Evolutionary conservation across 768 basidiomycete genomes (phyloP).

Genomic region (Rubroboletus satanas): DNA sequence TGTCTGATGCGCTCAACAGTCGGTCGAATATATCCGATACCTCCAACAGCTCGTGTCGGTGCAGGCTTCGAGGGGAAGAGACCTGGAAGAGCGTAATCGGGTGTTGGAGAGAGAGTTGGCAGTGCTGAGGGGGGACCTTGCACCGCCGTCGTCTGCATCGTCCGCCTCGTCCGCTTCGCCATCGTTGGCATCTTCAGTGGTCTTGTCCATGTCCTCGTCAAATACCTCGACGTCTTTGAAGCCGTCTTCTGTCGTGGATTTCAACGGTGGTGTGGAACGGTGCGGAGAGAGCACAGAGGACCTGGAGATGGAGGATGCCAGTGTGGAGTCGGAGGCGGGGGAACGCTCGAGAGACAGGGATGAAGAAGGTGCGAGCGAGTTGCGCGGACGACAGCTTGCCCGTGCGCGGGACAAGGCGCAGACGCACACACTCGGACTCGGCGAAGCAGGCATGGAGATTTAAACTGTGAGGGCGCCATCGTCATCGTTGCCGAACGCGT

Average conservation of each 20-base stretch:
- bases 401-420: constrained; percentile 18
- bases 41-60: constrained; percentile 82
- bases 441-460: constrained; percentile 16
- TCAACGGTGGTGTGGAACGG: not conserved
- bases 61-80: constrained; percentile 73
- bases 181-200: constrained; percentile 13
- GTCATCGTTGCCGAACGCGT: not conserved
- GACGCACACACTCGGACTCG: constrained; percentile 2
- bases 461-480: constrained; percentile 2
- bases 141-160: constrained; percentile 4
- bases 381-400: constrained; percentile 19
- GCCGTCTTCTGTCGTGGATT: constrained; percentile 4
- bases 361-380: not conserved
- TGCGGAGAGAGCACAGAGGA: constrained; percentile 5
- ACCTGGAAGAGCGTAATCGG: constrained; percentile 70
- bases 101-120: constrained; percentile 30
- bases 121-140: constrained; percentile 20
- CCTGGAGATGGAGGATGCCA: constrained; percentile 19
- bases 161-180: constrained; percentile 20
- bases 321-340: not conserved
- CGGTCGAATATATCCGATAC: constrained; percentile 60
- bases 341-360: constrained; percentile 3
- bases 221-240: constrained; percentile 4
- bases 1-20: constrained; percentile 27
- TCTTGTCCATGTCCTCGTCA: constrained; percentile 20